phyloP scores from a whole-genome alignment of 495 filamentous ascomycete genomes.

The Clavariopsis aquatica region DNA sequence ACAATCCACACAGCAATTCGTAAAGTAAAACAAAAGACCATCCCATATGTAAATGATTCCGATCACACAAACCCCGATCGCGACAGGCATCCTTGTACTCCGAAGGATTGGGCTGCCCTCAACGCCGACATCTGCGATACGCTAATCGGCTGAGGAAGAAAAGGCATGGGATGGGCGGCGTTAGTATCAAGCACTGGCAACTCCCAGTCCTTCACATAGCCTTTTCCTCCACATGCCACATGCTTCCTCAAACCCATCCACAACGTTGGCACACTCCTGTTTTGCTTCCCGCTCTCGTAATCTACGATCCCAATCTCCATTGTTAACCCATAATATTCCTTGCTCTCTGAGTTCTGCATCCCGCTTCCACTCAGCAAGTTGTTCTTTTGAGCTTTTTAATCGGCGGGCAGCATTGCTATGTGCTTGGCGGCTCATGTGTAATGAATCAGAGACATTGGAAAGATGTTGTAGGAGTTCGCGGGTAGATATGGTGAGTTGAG shows the following conservation, averaged over 20 bases:
- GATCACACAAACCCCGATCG: not conserved
- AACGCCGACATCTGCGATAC: not conserved
- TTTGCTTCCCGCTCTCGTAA: constrained; percentile 75
- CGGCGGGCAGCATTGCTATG: constrained; percentile 75
- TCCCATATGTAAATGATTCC: not conserved
- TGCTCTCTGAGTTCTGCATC: constrained; percentile 82
- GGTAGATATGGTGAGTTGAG: constrained; percentile 74
- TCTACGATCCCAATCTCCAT: constrained; percentile 76
- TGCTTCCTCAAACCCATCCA: constrained; percentile 86
- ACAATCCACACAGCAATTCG: not conserved
- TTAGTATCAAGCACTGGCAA: constrained; percentile 30
- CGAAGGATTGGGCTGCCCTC: not conserved
- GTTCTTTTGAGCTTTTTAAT: constrained; percentile 72
- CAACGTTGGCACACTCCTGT: constrained; percentile 76
- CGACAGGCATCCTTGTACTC: not conserved
- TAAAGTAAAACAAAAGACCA: not conserved
- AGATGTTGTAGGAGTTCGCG: constrained; percentile 77
- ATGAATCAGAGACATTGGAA: constrained; percentile 81
- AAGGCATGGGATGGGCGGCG: not conserved
- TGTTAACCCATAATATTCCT: constrained; percentile 75
- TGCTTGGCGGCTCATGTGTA: constrained; percentile 91
- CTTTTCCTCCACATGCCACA: constrained; percentile 67
- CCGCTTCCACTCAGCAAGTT: constrained; percentile 76
- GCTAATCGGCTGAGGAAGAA: not conserved
- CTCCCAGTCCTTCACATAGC: constrained; percentile 44